Evolutionary conservation across 2,329 filamentous ascomycete genomes (phyloP).

Genomic region (Plectosphaerella plurivora): DNA sequence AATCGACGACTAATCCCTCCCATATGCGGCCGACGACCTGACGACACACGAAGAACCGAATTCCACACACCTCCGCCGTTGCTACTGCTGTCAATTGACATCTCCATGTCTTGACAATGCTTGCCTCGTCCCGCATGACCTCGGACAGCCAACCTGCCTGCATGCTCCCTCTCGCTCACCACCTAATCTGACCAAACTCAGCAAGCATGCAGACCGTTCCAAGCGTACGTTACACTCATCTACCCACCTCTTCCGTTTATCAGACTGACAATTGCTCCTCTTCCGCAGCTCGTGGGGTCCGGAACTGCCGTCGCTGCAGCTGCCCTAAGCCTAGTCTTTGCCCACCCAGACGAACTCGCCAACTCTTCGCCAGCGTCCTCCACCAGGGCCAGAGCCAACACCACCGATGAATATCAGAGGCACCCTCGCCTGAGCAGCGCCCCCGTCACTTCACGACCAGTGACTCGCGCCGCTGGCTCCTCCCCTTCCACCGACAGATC

Average conservation of each 20-base stretch:
- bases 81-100: constrained; percentile 7
- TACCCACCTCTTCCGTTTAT: constrained; percentile 9
- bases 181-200: constrained; percentile 29
- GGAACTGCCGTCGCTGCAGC: constrained; percentile 59
- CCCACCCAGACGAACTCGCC: constrained; percentile 41
- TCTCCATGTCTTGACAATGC: constrained; percentile 14
- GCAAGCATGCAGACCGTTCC: constrained; percentile 51
- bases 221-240: constrained; percentile 32
- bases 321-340: constrained; percentile 55
- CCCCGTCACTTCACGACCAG: constrained; percentile 32
- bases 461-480: constrained; percentile 34
- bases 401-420: constrained; percentile 19
- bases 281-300: constrained; percentile 52
- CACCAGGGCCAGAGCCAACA: constrained; percentile 7
- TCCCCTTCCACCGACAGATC: constrained; percentile 22
- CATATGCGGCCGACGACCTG: not conserved
- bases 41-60: not conserved
- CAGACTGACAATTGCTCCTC: not conserved
- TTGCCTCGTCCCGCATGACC: constrained; percentile 10
- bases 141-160: constrained; percentile 9
- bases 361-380: constrained; percentile 13
- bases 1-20: not conserved
- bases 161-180: constrained; percentile 7
- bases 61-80: constrained; percentile 1
- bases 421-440: constrained; percentile 16